Evolutionary conservation across 768 basidiomycete genomes (phyloP).

Genomic region (Strobilomyces confusus): DNA sequence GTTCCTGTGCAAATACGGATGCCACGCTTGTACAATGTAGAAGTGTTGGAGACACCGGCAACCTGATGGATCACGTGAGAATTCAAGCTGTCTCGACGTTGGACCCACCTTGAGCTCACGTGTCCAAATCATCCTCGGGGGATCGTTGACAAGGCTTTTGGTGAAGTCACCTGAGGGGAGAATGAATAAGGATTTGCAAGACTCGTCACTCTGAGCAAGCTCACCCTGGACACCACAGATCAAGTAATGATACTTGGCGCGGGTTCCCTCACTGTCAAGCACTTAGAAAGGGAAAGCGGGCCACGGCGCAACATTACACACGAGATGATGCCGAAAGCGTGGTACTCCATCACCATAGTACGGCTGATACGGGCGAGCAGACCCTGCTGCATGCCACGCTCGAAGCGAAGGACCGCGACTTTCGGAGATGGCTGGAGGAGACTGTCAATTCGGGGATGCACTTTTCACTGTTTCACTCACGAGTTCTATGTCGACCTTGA

Average conservation of each 20-base stretch:
- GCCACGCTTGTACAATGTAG: slow-evolving; percentile 72
- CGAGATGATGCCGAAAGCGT: slow-evolving; percentile 79
- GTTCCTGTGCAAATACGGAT: slow-evolving; percentile 82
- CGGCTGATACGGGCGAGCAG: slow-evolving; percentile 72
- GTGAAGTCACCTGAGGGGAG: slow-evolving; percentile 63
- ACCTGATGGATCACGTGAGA: slow-evolving; percentile 41
- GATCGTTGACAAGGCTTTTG: slow-evolving; percentile 61
- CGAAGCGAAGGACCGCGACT: slow-evolving; percentile 74
- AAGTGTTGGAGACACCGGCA: slow-evolving; percentile 78
- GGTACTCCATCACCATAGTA: slow-evolving; percentile 73
- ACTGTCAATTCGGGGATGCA: background rate
- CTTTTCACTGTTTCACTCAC: slow-evolving; percentile 37
- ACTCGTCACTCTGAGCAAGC: background rate
- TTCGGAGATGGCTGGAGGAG: slow-evolving; percentile 64
- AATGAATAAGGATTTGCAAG: background rate
- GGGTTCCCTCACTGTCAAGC: slow-evolving; percentile 54
- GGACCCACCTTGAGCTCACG: slow-evolving; percentile 65
- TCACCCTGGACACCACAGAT: slow-evolving; percentile 73
- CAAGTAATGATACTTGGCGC: slow-evolving; percentile 76
- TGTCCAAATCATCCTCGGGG: slow-evolving; percentile 72
- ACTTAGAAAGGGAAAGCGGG: slow-evolving; percentile 8
- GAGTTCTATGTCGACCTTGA: slow-evolving; percentile 69
- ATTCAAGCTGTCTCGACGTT: slow-evolving; percentile 1
- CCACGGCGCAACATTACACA: slow-evolving; percentile 30
- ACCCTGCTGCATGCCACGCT: slow-evolving; percentile 83